Evolutionary conservation across 495 filamentous ascomycete genomes (phyloP).

Genomic region (Penicillium flavigenum): DNA sequence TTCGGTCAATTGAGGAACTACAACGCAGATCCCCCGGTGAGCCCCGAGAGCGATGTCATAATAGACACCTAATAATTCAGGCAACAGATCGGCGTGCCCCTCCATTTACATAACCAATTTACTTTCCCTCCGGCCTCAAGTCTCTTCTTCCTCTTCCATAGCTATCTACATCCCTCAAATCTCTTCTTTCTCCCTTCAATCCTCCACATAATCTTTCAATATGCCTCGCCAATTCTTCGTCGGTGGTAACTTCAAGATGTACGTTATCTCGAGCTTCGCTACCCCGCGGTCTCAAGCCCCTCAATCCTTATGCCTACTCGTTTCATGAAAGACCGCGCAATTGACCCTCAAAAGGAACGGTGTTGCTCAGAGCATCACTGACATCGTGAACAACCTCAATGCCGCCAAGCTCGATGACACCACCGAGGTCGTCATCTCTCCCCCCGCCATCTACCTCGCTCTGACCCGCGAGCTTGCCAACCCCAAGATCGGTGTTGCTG

Average conservation of each 20-base stretch:
- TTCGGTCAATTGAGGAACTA: not conserved
- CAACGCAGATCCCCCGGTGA: not conserved
- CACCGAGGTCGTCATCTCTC: slow-evolving; percentile 87
- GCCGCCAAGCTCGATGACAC: slow-evolving; percentile 55
- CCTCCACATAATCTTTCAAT: slow-evolving; percentile 24
- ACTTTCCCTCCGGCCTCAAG: slow-evolving; percentile 4
- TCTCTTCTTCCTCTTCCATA: slow-evolving; percentile 15
- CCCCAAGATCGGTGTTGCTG: slow-evolving; percentile 71
- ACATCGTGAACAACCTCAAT: slow-evolving; percentile 86
- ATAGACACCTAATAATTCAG: slow-evolving; percentile 8
- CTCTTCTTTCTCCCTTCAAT: slow-evolving; percentile 14
- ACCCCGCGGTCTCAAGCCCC: slow-evolving; percentile 22
- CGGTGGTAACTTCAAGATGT: slow-evolving; percentile 99
- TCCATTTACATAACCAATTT: slow-evolving; percentile 13
- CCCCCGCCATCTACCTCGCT: slow-evolving; percentile 86
- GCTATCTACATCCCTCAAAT: slow-evolving; percentile 10
- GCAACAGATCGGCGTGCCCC: slow-evolving; percentile 10
- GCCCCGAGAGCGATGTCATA: slow-evolving; percentile 4
- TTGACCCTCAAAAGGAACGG: slow-evolving; percentile 71
- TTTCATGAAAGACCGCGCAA: slow-evolving; percentile 8
- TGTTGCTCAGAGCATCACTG: slow-evolving; percentile 76
- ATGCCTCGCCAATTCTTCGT: slow-evolving; percentile 99
- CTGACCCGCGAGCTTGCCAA: slow-evolving; percentile 73
- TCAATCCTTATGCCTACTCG: slow-evolving; percentile 15
- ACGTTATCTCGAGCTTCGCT: slow-evolving; percentile 29